Evolutionary conservation across 192 early-diverging fungal species (phyloP), one percentile per base, ranked within the genome.

Genomic region (Glomus cerebriforme): DNA sequence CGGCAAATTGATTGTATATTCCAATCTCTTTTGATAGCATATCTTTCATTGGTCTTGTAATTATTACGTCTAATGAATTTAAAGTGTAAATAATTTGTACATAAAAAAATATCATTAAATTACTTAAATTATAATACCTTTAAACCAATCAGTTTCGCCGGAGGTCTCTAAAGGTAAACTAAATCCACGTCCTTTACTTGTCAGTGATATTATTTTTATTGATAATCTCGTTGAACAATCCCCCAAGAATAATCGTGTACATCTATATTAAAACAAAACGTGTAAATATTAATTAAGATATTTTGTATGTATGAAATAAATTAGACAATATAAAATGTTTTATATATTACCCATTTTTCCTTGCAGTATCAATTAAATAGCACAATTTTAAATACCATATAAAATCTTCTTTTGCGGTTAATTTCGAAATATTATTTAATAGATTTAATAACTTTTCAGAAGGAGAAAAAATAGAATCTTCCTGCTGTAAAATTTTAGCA

Each of bases 151-250:
- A 10, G 85, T 83, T 63, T 91, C 88, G 9, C 87, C 77, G 0
- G 90, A 87, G 7, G 93, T 90, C 59, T 96, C 95, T 13, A 93
- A 79, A 7, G 95, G 93, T 31, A 97, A 79, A 32, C 89, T 91
- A 75, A 91, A 93, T n/a, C 97, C 97, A 39, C 94, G 92, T 13
- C 97, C 97, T 71, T 93, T 91, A 54, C 93, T 92, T 34, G 93
- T 95, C 49, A 91, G 75, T 8, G 94, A 82, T 49, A 98, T 90
- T 29, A 92, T 89, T 70, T 90, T 90, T 49, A 93, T 89, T 0
- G 96, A 95, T 32, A 95, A 83, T 34, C 93, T 88, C 3, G 95
- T 96, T 9, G 91, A 89, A 39, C 92, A 93, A 80, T 95, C 93
- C 12, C 92, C 97, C 67, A 95, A 80, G 24, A 95, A 82, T 8